These are phyloP conservation scores for Astragalus glycyphyllos DNA, from an alignment of 306 rosid genomes.

Conservation along the genomic window DNA sequence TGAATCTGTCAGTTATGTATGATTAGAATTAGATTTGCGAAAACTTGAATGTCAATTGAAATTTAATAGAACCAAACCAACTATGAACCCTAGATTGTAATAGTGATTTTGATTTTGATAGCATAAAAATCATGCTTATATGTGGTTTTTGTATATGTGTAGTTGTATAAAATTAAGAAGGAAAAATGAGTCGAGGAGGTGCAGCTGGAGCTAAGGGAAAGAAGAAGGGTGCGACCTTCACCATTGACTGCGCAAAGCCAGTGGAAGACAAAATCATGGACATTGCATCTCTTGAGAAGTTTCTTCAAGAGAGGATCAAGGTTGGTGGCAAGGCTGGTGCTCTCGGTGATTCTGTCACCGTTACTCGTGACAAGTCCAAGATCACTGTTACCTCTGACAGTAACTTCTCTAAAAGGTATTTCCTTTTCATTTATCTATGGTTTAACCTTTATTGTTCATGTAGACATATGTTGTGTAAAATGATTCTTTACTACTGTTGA, in stretches of 20 bases:
- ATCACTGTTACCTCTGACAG: slow-evolving; percentile 79
- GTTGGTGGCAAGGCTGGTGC: slow-evolving; percentile 98
- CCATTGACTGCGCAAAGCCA: slow-evolving; percentile 89
- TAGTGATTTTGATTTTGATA: background rate
- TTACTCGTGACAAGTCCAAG: slow-evolving; percentile 76
- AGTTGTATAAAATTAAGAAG: background rate
- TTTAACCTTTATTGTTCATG: background rate
- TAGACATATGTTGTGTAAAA: background rate
- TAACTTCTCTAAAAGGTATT: slow-evolving; percentile 83
- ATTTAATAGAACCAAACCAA: background rate
- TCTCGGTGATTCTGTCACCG: slow-evolving; percentile 74
- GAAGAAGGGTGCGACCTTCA: slow-evolving; percentile 86
- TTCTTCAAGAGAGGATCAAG: slow-evolving; percentile 93
- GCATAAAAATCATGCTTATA: background rate
- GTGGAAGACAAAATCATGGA: slow-evolving; percentile 99
- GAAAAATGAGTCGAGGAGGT: slow-evolving; percentile 80
- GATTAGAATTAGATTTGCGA: background rate
- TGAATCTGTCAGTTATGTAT: background rate
- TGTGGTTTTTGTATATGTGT: slow-evolving; percentile 1
- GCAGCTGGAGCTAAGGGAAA: slow-evolving; percentile 86
- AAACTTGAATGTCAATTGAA: background rate
- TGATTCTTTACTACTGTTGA: background rate
- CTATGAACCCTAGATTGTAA: background rate
- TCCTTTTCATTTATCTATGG: too few species aligned
- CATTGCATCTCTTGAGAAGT: slow-evolving; percentile 91